phyloP scores from a whole-genome alignment of 2,329 filamentous ascomycete species.

The Elsinoe arachidis region DNA sequence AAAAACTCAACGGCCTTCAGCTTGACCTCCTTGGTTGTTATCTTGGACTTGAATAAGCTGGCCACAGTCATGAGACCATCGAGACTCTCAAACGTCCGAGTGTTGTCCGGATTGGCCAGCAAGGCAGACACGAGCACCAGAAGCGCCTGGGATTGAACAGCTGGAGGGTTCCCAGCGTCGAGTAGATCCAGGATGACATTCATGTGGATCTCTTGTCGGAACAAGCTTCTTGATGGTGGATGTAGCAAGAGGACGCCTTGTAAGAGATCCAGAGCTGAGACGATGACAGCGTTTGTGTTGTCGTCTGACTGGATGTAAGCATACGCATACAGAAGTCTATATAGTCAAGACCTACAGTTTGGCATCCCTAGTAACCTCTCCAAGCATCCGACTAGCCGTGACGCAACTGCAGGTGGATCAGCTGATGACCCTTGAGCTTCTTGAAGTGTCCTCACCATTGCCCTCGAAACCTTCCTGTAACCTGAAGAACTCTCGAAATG shows the following conservation, averaged over 20 bases:
- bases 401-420: constrained; percentile 50
- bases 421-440: background rate
- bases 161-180: constrained; percentile 79
- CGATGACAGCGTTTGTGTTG: constrained; percentile 78
- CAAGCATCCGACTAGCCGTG: constrained; percentile 74
- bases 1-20: constrained; percentile 94
- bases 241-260: constrained; percentile 84
- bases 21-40: constrained; percentile 81
- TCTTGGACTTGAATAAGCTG: constrained; percentile 81
- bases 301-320: constrained; percentile 45
- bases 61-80: constrained; percentile 89
- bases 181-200: constrained; percentile 93
- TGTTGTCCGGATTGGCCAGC: constrained; percentile 78
- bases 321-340: background rate
- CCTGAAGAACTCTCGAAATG: constrained; percentile 93
- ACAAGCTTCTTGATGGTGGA: constrained; percentile 78
- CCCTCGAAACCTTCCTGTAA: constrained; percentile 95
- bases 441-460: constrained; percentile 54
- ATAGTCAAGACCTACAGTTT: constrained; percentile 38
- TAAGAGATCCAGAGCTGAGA: constrained; percentile 78
- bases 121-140: constrained; percentile 84
- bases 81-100: constrained; percentile 81
- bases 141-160: constrained; percentile 82
- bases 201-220: constrained; percentile 87
- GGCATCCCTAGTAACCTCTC: constrained; percentile 78